Evolutionary conservation across 805 yeast species (phyloP), one percentile per base, ranked within the genome.

Genomic region (Jamesozyma hellenica): DNA sequence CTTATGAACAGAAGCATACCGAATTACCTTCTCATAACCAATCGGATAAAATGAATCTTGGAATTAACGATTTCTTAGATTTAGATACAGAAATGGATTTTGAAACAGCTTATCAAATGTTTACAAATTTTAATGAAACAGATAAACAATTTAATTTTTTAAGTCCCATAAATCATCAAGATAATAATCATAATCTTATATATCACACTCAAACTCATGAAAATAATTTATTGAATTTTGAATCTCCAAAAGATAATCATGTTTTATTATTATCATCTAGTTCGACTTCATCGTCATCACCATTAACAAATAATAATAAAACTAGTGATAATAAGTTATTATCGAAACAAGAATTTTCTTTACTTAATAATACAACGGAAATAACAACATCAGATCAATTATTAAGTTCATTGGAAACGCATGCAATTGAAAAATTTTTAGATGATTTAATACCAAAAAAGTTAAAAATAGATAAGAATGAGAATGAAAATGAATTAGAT

Each of bases 81-180:
- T 42, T 53, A 27, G 58, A 53, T 40, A 45, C 51, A 16, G 61
- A 55, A 26, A 46, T 58, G 21, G 64, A 59, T 42, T 59, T 59
- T 37, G 64, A 59, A 32, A 59, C 64, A 4, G 64, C 64, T 6
- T 59, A 58, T 36, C 51, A 53, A 35, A 47, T 58, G 52, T 43
- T 59, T 19, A 51, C 53, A 38, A 47, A 48, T 18, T 41, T 49
- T 8, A 55, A 52, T 17, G 45, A 47, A 14, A 9, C 34, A 15
- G 34, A 35, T 16, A 30, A 40, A 32, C 29, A 11, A 7, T 29
- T 29, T 4, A n/a, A 29, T 29, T n/a, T 19, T 21, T 19, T 33
- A 13, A 27, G 28, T 28, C 6, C 27, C 11, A 15, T 27, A 8
- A 13, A n/a, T n/a, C 26, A 28, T 7, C 30, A 35, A 11, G 18